phyloP scores from a whole-genome alignment of 2,329 filamentous ascomycete genomes.

The Tricladium varicosporioides region DNA sequence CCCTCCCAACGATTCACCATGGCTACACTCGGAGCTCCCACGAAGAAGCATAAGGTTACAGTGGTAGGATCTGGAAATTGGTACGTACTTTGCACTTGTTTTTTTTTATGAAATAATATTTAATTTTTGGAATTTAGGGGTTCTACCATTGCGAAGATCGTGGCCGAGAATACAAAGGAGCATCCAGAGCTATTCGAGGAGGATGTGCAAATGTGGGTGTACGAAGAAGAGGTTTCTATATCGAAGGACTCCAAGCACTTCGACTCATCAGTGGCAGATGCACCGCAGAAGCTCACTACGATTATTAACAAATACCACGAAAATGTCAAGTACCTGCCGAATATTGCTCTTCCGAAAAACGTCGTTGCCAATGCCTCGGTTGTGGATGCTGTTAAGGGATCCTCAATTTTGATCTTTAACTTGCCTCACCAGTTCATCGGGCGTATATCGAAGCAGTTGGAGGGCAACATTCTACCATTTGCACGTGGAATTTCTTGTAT shows the following conservation, averaged over 20 bases:
- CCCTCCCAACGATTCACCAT: constrained; percentile 27
- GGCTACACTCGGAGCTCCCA: constrained; percentile 44
- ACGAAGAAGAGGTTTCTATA: constrained; percentile 82
- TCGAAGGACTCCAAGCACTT: constrained; percentile 72
- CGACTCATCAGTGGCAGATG: constrained; percentile 55
- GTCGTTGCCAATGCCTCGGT: constrained; percentile 81
- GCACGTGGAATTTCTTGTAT: constrained; percentile 96
- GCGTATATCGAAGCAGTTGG: constrained; percentile 78
- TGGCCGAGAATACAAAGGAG: constrained; percentile 84
- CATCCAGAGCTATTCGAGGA: constrained; percentile 81
- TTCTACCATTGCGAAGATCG: constrained; percentile 94
- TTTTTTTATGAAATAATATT: background rate
- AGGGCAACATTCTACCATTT: constrained; percentile 86
- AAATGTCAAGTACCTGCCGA: constrained; percentile 97
- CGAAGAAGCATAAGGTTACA: constrained; percentile 86
- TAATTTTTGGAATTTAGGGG: constrained; percentile 57
- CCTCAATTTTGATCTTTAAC: constrained; percentile 93
- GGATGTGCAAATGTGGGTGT: constrained; percentile 98
- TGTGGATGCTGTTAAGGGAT: constrained; percentile 74
- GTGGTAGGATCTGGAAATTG: constrained; percentile 96
- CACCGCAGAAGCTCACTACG: constrained; percentile 81
- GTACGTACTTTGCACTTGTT: constrained; percentile 45
- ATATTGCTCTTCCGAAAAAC: constrained; percentile 78
- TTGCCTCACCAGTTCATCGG: constrained; percentile 94
- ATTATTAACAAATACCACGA: constrained; percentile 93